Evolutionary conservation across 2,329 filamentous ascomycete genomes (phyloP).

Genomic region (Apiospora pterosperma): DNA sequence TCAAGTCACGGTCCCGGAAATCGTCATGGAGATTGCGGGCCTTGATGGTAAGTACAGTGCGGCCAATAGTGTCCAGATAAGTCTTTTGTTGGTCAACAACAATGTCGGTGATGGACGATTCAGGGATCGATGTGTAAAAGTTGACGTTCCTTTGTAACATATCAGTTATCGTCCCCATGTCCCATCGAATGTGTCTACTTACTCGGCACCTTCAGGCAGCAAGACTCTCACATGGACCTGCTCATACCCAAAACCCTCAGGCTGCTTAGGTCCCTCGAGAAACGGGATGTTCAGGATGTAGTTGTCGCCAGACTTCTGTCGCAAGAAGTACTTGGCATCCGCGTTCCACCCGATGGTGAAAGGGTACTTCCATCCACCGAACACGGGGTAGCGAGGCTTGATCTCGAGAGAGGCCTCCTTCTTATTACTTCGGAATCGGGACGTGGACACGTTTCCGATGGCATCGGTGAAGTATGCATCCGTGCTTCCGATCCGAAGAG

Average conservation of each 20-base stretch:
- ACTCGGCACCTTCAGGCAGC: constrained; percentile 87
- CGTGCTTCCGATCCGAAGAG: constrained; percentile 72
- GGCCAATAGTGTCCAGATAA: constrained; percentile 89
- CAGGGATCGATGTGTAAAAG: constrained; percentile 70
- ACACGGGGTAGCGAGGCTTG: constrained; percentile 92
- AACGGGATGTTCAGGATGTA: constrained; percentile 90
- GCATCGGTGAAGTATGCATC: constrained; percentile 95
- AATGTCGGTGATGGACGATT: constrained; percentile 55
- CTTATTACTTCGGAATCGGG: constrained; percentile 73
- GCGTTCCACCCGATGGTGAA: constrained; percentile 97
- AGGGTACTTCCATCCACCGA: constrained; percentile 97
- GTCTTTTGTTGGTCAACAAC: constrained; percentile 69
- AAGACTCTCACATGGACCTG: constrained; percentile 77
- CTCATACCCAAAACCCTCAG: constrained; percentile 83
- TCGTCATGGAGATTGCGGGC: constrained; percentile 90
- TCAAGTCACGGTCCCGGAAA: constrained; percentile 74
- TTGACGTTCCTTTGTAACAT: constrained; percentile 68
- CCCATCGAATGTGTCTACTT: constrained; percentile 34
- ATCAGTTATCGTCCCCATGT: constrained; percentile 30
- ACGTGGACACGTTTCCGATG: constrained; percentile 96
- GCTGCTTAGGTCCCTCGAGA: constrained; percentile 83
- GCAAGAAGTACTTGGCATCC: constrained; percentile 73
- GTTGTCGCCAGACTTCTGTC: constrained; percentile 61
- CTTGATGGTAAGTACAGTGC: constrained; percentile 76
- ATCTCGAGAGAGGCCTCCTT: constrained; percentile 83